A percentile compares a stretch with the other conserved stretches of the same genome.
phyloP scores from a whole-genome alignment of 1,284 basidiomycete genomes.

The Irpex sp. region DNA sequence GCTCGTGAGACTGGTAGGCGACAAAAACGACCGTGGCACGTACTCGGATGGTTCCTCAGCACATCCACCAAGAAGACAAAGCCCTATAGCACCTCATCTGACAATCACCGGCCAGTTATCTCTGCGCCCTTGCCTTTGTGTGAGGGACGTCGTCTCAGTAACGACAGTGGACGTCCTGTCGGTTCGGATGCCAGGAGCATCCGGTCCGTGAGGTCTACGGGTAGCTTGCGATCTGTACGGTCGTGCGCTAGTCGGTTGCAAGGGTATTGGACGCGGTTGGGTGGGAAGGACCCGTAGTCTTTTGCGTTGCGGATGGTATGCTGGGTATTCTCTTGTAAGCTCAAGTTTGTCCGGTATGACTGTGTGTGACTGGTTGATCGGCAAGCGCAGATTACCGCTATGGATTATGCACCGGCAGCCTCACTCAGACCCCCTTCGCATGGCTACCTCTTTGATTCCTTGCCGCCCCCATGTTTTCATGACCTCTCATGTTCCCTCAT shows the following conservation, averaged over 20 bases:
- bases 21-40: slow-evolving; percentile 20
- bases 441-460: neutral
- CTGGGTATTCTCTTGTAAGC: too few relatives aligned
- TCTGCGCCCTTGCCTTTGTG: slow-evolving; percentile 33
- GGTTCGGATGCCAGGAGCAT: slow-evolving; percentile 19
- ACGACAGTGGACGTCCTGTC: slow-evolving; percentile 8
- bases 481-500: neutral
- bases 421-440: neutral
- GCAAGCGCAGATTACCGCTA: neutral
- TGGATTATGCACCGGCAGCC: too few relatives aligned
- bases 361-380: neutral
- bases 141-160: slow-evolving; percentile 20
- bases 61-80: slow-evolving; percentile 9
- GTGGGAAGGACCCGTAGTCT: slow-evolving; percentile 16
- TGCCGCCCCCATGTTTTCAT: neutral
- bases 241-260: slow-evolving; percentile 29
- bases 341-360: neutral
- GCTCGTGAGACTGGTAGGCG: slow-evolving; percentile 15
- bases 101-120: slow-evolving; percentile 23
- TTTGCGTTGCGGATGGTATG: neutral
- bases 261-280: slow-evolving; percentile 25
- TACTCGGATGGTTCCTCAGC: slow-evolving; percentile 20
- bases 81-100: slow-evolving; percentile 9
- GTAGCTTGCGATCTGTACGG: slow-evolving; percentile 17
- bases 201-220: slow-evolving; percentile 18